phyloP scores from a whole-genome alignment of 805 yeast species.

The Lipomyces sp. region DNA sequence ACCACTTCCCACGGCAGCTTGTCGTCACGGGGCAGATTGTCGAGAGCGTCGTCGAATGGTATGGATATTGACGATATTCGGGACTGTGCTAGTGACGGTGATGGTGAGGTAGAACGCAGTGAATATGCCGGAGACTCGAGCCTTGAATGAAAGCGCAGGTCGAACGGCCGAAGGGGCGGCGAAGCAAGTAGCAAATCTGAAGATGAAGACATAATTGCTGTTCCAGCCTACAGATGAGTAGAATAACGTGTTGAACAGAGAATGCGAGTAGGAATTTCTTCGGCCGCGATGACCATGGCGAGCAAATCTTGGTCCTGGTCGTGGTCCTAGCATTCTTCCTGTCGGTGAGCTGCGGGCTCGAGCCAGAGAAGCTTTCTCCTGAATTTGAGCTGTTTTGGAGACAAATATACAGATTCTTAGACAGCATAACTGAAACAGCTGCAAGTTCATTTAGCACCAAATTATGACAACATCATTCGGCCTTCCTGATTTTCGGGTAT shows the following conservation, averaged over 20 bases:
- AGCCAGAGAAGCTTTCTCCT: not conserved
- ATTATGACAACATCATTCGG: not conserved
- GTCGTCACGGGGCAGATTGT: slow-evolving; percentile 27
- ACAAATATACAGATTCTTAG: not conserved
- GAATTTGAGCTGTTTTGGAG: not conserved
- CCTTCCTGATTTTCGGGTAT: not conserved
- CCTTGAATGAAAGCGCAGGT: slow-evolving; percentile 36
- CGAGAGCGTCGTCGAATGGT: slow-evolving; percentile 32
- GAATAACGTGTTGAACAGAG: not conserved
- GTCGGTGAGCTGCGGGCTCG: not conserved
- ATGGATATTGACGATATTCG: slow-evolving; percentile 29
- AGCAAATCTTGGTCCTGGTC: not conserved
- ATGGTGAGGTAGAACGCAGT: slow-evolving; percentile 30
- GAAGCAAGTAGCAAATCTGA: slow-evolving; percentile 25
- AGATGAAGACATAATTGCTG: slow-evolving; percentile 21
- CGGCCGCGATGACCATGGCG: not conserved
- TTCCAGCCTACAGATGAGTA: not conserved
- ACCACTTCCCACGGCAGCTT: slow-evolving; percentile 40
- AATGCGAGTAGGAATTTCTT: not conserved
- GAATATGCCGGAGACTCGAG: slow-evolving; percentile 34
- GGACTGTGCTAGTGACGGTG: slow-evolving; percentile 31
- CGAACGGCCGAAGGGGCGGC: slow-evolving; percentile 36
- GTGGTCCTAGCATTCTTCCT: no score
- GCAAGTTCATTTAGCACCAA: not conserved
- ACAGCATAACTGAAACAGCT: not conserved